Evolutionary conservation across 2,329 filamentous ascomycete genomes (phyloP).

Genomic region (Neopestalotiopsis sp.): DNA sequence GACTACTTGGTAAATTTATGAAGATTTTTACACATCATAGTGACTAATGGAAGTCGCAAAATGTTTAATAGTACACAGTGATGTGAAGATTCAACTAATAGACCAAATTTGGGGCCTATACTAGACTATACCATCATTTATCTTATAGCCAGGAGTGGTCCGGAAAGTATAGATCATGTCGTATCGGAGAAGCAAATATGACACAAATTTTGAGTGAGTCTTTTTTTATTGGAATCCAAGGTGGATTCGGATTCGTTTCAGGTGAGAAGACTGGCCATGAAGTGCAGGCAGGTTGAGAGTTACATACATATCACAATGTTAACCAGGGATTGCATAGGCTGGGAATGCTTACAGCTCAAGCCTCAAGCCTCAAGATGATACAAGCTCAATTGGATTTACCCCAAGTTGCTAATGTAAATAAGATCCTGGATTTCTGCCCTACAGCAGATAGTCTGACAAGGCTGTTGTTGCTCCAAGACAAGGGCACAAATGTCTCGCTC

Average conservation of each 20-base stretch:
- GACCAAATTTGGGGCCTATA: background rate
- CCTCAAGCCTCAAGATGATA: background rate
- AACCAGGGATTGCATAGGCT: background rate
- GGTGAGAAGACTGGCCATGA: background rate
- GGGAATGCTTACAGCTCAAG: background rate
- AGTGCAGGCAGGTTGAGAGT: background rate
- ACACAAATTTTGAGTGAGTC: background rate
- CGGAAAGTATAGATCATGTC: background rate
- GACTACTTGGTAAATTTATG: background rate
- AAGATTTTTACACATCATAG: background rate
- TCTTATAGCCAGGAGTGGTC: too few species aligned
- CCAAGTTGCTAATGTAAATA: background rate
- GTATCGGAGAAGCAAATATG: background rate
- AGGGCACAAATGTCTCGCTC: background rate
- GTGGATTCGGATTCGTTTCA: conserved; percentile 10
- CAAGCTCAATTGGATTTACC: background rate
- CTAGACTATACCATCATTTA: too few species aligned
- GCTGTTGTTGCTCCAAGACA: background rate
- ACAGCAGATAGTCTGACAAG: background rate
- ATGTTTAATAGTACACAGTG: background rate
- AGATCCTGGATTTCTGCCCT: background rate
- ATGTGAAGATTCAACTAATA: background rate
- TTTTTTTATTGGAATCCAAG: background rate
- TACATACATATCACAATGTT: background rate
- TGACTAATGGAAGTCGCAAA: background rate